Evolutionary conservation across 768 basidiomycete genomes (phyloP).

Genomic region (Daedalea quercina): DNA sequence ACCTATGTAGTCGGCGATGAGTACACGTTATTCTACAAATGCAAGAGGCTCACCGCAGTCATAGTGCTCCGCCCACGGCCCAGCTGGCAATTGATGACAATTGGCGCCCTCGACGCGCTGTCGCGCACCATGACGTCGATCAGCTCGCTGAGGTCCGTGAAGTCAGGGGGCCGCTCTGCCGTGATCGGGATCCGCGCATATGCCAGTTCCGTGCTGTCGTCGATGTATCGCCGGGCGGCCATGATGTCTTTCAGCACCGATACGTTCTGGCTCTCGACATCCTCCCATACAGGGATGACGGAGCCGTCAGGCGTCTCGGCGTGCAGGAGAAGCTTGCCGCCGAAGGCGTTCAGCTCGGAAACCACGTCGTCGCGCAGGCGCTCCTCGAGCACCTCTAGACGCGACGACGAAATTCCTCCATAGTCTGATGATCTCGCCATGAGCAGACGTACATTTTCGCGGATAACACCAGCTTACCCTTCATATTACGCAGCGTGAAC

Average conservation of each 20-base stretch:
- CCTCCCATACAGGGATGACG: constrained; percentile 94
- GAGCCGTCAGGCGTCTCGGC: constrained; percentile 83
- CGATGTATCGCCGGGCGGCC: constrained; percentile 41
- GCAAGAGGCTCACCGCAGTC: constrained; percentile 55
- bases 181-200: constrained; percentile 92
- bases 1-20: constrained; percentile 37
- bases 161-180: constrained; percentile 77
- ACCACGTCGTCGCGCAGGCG: constrained; percentile 84
- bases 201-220: constrained; percentile 53
- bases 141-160: constrained; percentile 65
- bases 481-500: constrained; percentile 90
- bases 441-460: neutral
- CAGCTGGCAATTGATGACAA: constrained; percentile 94
- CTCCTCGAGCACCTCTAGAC: constrained; percentile 88
- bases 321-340: constrained; percentile 85
- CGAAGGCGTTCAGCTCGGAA: constrained; percentile 75
- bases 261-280: constrained; percentile 64
- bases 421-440: constrained; percentile 54
- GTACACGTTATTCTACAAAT: neutral
- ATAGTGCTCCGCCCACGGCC: constrained; percentile 89
- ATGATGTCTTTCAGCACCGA: constrained; percentile 86
- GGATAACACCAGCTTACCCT: constrained; percentile 41
- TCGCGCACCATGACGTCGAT: constrained; percentile 73
- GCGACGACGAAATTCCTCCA: constrained; percentile 87
- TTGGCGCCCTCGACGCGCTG: constrained; percentile 61